Evolutionary conservation across 2,329 filamentous ascomycete species (phyloP), one percentile per base, ranked within the genome.

Genomic region (Colletotrichum eleusines): DNA sequence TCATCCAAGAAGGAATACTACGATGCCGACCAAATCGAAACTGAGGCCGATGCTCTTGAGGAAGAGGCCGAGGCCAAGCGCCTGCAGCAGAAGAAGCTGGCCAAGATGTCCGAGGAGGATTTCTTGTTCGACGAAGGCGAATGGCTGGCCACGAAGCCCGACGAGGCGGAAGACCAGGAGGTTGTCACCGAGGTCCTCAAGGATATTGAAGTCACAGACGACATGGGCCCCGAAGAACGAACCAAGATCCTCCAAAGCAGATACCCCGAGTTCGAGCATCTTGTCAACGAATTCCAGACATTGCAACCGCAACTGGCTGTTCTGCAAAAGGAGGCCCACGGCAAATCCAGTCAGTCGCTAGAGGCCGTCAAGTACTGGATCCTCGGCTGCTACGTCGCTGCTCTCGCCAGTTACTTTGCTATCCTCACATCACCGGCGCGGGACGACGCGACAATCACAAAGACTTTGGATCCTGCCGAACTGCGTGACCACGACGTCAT

Each of bases 391-490:
- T 98, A 99, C 78, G 85, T 98, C 31, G 94, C 93, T 53, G 88
- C 94, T 1, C 85, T 99, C 74, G 91, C 93, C 59, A 95, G 97
- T 89, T 99, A 99, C 81, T 97, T 99, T 80, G 93, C 95, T 46
- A 88, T 98, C 44, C 84, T 99, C n/a, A 94, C 94, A 14, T 97
- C 94, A 0, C 91, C 94, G 1, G 87, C 91, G 2, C 86, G 90
- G 60, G 89, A 90, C 69, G 83, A 84, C 0, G 81, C 85, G 44
- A 86, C 85, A 9, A 80, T 0, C 81, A 82, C 16, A 86, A n/a
- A 90, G 69, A 87, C 93, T 0, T 81, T 97, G 73, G 87, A 93
- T 65, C 92, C 95, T 6, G 85, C 87, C n/a, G 91, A 97, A 75
- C 83, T 99, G 51, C 91, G 94, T 72, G 93, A 97, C 63, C 96